phyloP scores from a whole-genome alignment of 2,329 filamentous ascomycete genomes.

The Colletotrichum tropicale region DNA sequence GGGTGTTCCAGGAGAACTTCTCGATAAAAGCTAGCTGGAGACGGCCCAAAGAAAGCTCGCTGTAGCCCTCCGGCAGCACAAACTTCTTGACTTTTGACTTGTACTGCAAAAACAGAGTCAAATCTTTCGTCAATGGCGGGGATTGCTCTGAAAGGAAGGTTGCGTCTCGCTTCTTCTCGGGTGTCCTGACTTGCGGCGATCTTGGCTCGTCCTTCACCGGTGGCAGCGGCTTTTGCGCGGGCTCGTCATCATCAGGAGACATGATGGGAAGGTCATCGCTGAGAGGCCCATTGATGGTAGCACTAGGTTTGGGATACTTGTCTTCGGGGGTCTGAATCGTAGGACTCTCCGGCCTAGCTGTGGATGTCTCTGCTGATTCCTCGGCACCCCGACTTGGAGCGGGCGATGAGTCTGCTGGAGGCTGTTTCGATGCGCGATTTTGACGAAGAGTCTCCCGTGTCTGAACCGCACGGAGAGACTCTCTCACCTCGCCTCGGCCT shows the following conservation, averaged over 20 bases:
- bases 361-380: conserved; percentile 42
- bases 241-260: conserved; percentile 25
- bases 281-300: conserved; percentile 64
- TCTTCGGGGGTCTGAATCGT: conserved; percentile 68
- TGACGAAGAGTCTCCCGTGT: conserved; percentile 55
- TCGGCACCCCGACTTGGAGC: conserved; percentile 67
- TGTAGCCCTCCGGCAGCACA: conserved; percentile 81
- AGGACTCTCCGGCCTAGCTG: conserved; percentile 42
- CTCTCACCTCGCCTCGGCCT: conserved; percentile 77
- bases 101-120: conserved; percentile 95
- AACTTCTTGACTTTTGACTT: conserved; percentile 98
- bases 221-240: conserved; percentile 29
- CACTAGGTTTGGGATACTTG: conserved; percentile 59
- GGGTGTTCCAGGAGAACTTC: conserved; percentile 98
- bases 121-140: conserved; percentile 76
- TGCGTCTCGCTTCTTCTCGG: conserved; percentile 48
- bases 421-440: conserved; percentile 50
- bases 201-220: conserved; percentile 22
- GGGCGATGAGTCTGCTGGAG: conserved; percentile 62
- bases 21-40: conserved; percentile 97
- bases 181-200: conserved; percentile 36
- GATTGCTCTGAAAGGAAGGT: conserved; percentile 67
- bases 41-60: conserved; percentile 83
- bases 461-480: conserved; percentile 77
- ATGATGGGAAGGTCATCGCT: conserved; percentile 49